Conservation (phyloP, 345 rosid genomes). For the Aethionema arabicum region DNA sequence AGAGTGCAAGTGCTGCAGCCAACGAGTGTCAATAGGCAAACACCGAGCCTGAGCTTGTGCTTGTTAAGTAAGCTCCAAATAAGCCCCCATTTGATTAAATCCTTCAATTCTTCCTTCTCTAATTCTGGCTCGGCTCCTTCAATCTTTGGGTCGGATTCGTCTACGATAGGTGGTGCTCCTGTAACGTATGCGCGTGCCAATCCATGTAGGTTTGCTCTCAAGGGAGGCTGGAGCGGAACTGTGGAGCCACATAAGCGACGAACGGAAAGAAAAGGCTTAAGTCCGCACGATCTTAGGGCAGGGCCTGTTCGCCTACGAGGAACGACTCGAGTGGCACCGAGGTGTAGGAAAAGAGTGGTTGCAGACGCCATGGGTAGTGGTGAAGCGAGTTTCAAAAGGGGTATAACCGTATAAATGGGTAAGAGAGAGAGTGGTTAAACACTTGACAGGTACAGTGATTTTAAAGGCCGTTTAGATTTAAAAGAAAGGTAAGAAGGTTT, state of each 20-base stretch:
- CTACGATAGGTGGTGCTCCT: slow-evolving; percentile 68
- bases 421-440: no score
- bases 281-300: not conserved
- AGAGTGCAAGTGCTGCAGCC: slow-evolving; percentile 83
- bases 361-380: slow-evolving; percentile 43
- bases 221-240: slow-evolving; percentile 35
- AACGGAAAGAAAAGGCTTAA: slow-evolving; percentile 21
- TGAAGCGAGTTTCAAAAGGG: not conserved
- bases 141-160: slow-evolving; percentile 51
- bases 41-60: slow-evolving; percentile 60
- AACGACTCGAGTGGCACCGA: slow-evolving; percentile 36
- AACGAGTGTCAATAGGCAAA: slow-evolving; percentile 53
- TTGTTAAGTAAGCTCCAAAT: slow-evolving; percentile 55
- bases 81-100: slow-evolving; percentile 61
- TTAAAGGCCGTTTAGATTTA: no score
- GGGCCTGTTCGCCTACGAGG: slow-evolving; percentile 24
- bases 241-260: slow-evolving; percentile 35
- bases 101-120: slow-evolving; percentile 42
- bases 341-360: slow-evolving; percentile 40
- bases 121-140: slow-evolving; percentile 33
- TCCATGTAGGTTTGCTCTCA: slow-evolving; percentile 28
- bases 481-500: no score
- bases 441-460: no score
- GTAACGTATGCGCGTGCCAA: slow-evolving; percentile 62
- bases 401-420: no score